phyloP scores from a whole-genome alignment of 169 alveolate species.

The Theileria annulata region DNA sequence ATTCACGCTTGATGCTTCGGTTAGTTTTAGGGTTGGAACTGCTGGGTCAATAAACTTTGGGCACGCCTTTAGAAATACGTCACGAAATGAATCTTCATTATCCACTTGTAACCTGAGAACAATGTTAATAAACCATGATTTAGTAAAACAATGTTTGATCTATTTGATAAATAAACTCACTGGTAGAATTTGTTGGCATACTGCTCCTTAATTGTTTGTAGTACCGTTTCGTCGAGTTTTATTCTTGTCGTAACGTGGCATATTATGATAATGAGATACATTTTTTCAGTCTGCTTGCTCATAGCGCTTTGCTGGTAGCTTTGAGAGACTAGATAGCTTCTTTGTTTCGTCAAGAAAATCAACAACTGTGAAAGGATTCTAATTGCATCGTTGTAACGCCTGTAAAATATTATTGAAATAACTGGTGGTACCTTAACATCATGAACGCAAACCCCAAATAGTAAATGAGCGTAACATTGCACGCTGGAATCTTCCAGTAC shows the following conservation, averaged over 20 bases:
- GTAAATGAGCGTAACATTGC: slow-evolving; percentile 76
- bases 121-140: not conserved
- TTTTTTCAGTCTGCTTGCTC: slow-evolving; percentile 74
- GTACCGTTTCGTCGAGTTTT: slow-evolving; percentile 75
- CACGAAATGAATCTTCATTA: slow-evolving; percentile 78
- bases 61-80: slow-evolving; percentile 72
- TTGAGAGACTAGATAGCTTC: slow-evolving; percentile 71
- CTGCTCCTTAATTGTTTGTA: slow-evolving; percentile 79
- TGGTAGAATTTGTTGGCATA: slow-evolving; percentile 79
- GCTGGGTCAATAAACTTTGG: slow-evolving; percentile 83
- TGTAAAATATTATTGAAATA: slow-evolving; percentile 4
- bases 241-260: slow-evolving; percentile 73
- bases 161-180: slow-evolving; percentile 37
- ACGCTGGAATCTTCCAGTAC: slow-evolving; percentile 83
- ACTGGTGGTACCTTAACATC: slow-evolving; percentile 67
- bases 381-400: slow-evolving; percentile 81
- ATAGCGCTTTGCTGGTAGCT: slow-evolving; percentile 76
- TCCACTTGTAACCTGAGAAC: slow-evolving; percentile 70
- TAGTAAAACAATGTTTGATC: not conserved
- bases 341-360: slow-evolving; percentile 72
- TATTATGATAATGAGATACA: slow-evolving; percentile 78
- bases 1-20: slow-evolving; percentile 55
- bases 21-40: slow-evolving; percentile 39
- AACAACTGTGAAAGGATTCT: slow-evolving; percentile 74
- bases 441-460: slow-evolving; percentile 80